Base-by-base conservation (phyloP, 306 rosid genomes). In the Fragaria nilgerrensis region DNA sequence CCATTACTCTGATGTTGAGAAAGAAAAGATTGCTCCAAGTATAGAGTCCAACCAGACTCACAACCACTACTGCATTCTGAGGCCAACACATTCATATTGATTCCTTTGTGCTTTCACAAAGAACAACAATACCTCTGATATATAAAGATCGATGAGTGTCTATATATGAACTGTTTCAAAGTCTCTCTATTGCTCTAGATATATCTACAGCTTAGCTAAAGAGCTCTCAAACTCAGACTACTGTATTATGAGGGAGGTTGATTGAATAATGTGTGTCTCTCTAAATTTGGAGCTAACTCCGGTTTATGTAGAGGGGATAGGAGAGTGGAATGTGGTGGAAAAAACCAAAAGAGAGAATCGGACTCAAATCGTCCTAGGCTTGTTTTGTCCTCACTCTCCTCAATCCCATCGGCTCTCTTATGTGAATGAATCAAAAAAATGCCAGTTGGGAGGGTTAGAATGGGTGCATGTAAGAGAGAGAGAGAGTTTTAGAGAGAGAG, bases 21-120 rank as follows among this genome's bases (percentile, higher is more conserved):
- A 79, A 71, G 84, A 55, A 84, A 84, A 78, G 99, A 91, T 6
- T 91, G 94, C 25, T 92, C 97, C 1, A 96, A 82, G 83, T 96
- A 96, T 69, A 82, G 72, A 87, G 99, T 96, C 99, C 99, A 96
- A 78, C 99, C 98, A 80, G 99, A 96, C 80, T 92, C 99, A 73
- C 94, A 88, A 16, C 94, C 98, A 76, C 94, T 87, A 6, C 88
- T 88, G 75, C 96, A 87, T 86, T 91, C 97, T 47, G 99, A 89
- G 78, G 77, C 90, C 72, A 84, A 78, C 48, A 79, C 82, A 74
- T 91, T 86, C 98, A 92, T 95, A 7, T 43, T 77, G 44, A 16
- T 72, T 84, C 70, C 45, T 53, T 23, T 9, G 43, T 69, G 49
- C n/a, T 16, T 55, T 64, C 68, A 47, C 25, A 66, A 34, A 69